phyloP scores from a whole-genome alignment of 2,329 filamentous ascomycete genomes.

The Tolypocladium album region DNA sequence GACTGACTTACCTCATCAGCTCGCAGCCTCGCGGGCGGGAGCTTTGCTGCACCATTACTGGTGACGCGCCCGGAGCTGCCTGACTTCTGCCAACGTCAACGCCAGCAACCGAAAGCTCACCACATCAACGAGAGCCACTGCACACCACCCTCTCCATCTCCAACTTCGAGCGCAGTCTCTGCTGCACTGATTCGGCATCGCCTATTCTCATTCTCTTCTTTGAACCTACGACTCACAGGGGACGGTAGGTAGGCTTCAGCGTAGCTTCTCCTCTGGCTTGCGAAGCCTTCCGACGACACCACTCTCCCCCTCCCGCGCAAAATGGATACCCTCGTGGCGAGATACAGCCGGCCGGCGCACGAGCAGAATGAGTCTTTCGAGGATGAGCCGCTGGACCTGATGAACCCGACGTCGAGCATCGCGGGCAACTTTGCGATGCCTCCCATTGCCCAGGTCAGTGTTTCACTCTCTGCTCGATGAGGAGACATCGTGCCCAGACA shows the following conservation, averaged over 20 bases:
- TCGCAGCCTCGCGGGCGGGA: neutral
- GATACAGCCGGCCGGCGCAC: slow-evolving; percentile 73
- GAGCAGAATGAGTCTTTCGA: slow-evolving; percentile 60
- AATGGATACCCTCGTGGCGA: slow-evolving; percentile 91
- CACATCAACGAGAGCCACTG: neutral
- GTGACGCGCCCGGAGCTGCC: slow-evolving; percentile 1
- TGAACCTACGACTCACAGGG: neutral
- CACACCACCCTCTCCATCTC: neutral
- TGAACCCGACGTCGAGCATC: slow-evolving; percentile 63
- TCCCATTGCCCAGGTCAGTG: slow-evolving; percentile 70
- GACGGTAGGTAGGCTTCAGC: neutral
- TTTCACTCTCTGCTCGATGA: neutral
- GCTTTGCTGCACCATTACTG: neutral
- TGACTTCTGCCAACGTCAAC: neutral
- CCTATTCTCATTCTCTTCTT: neutral
- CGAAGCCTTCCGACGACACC: neutral
- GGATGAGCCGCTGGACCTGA: slow-evolving; percentile 62
- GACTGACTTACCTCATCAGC: neutral
- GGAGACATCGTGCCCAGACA: neutral
- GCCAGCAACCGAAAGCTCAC: neutral
- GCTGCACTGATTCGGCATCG: neutral
- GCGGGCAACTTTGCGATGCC: slow-evolving; percentile 93
- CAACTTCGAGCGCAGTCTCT: neutral
- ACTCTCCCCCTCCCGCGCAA: slow-evolving; percentile 8
- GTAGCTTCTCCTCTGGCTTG: neutral